Evolutionary conservation across 2,329 filamentous ascomycete genomes (phyloP).

Genomic region (Fusarium redolens): DNA sequence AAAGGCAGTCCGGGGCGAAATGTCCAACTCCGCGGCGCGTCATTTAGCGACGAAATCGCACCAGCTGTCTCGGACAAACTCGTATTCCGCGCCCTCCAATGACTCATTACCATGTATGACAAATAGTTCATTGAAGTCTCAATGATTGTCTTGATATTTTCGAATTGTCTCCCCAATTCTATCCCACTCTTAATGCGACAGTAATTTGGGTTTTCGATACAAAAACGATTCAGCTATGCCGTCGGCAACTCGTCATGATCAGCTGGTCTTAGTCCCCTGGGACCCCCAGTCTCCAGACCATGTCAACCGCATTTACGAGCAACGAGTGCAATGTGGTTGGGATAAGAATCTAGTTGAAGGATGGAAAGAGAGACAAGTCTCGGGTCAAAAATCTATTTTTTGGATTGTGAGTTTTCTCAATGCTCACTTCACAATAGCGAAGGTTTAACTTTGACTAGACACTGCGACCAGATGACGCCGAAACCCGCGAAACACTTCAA

Average conservation of each 20-base stretch:
- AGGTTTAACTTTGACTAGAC: constrained; percentile 19
- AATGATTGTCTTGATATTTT: background rate
- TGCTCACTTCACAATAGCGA: rapidly evolving
- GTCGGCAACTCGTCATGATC: background rate
- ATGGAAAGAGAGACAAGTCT: constrained; percentile 32
- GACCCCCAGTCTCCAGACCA: constrained; percentile 37
- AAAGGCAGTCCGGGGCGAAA: background rate
- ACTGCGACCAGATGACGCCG: constrained; percentile 4
- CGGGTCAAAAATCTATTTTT: constrained; percentile 40
- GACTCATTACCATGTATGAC: constrained; percentile 1
- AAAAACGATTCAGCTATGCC: constrained; percentile 7
- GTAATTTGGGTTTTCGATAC: background rate
- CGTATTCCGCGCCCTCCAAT: background rate
- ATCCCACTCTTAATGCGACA: too few relatives aligned
- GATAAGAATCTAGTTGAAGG: constrained; percentile 25
- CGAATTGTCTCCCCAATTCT: too few relatives aligned
- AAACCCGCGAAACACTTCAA: constrained; percentile 3
- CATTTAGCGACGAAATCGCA: background rate
- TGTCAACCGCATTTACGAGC: constrained; percentile 15
- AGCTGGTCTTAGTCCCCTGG: constrained; percentile 39
- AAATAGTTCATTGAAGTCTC: background rate
- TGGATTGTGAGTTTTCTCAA: constrained; percentile 34
- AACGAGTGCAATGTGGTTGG: constrained; percentile 41
- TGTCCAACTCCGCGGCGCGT: background rate
- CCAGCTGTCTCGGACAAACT: constrained; percentile 8